Base-by-base conservation (phyloP, 2,329 filamentous ascomycete species). In the Massarina eburnea region DNA sequence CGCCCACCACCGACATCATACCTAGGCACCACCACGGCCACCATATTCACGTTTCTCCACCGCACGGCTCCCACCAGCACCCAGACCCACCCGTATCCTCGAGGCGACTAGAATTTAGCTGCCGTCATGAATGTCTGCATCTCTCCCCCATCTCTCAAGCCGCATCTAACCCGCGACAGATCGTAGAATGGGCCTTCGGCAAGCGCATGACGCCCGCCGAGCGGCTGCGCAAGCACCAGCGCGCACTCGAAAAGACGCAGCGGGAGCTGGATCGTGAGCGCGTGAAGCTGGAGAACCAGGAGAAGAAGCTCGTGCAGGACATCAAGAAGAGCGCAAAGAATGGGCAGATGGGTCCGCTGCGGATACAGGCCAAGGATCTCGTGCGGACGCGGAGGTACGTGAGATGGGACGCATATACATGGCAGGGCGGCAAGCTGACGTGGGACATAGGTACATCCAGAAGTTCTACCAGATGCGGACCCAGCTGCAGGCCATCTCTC, bases 391-490 rank as follows among this genome's bases (percentile, higher is more conserved):
- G 94, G 73, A 82, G 86, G 83, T 89, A 69, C 45, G 62, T 39
- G 22, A 24, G 22, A 20, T 18, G 22, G 21, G 29, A 27, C 19
- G n/a, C 17, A 21, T 39, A 30, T 9, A 34, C 32, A 34, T 17
- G 32, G 15, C 12, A 35, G 20, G 27, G n/a, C 5, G 29, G 27
- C 26, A 30, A 29, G 41, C 54, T 61, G 35, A 55, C 17, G 3
- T 20, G 8, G 26, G 10, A 39, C 34, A 15, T 53, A 89, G 90
- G 70, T 96, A 96, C 62, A 87, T 99, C 48, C 91, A 96, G 73
- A 97, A 97, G 73, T 99, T 99, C 75, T 97, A 96, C 68, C 86
- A 89, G 64, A 97, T 99, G 92, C 85, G 91, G 58, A 97, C 92
- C 56, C 92, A 97, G 71, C 75, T 99, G 55, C 94, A 99, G 70